Conservation (phyloP, 2,329 filamentous ascomycete species). For the Fusarium tanahbumbuense region DNA sequence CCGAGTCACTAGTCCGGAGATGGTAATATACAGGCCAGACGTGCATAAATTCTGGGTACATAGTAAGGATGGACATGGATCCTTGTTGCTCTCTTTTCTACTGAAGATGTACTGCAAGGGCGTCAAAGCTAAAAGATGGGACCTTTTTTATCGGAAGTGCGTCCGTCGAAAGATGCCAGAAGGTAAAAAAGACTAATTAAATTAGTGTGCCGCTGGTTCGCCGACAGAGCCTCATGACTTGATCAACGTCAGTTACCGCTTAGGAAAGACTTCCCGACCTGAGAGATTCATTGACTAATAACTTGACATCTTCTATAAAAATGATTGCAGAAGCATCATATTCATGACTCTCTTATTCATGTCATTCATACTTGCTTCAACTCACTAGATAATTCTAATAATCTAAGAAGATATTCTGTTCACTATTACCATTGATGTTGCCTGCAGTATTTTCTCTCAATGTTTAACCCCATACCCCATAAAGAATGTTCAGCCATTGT, state of each 20-base stretch:
- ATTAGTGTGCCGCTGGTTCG: conserved; percentile 4
- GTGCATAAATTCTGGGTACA: conserved; percentile 35
- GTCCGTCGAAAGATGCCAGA: neutral
- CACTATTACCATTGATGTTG: neutral
- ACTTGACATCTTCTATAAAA: neutral
- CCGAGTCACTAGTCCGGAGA: conserved; percentile 34
- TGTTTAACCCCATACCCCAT: neutral
- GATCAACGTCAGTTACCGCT: neutral
- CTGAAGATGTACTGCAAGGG: conserved; percentile 8
- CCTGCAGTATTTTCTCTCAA: neutral
- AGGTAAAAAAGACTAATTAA: neutral
- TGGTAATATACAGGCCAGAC: conserved; percentile 33
- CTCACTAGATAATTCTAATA: neutral
- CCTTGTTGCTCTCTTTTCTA: conserved; percentile 23
- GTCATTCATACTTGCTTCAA: neutral
- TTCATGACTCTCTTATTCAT: neutral
- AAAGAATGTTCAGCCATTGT: neutral
- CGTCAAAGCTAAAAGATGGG: conserved; percentile 3
- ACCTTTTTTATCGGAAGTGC: conserved; percentile 20
- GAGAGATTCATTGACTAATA: neutral
- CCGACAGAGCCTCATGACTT: conserved; percentile 5
- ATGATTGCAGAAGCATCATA: no score
- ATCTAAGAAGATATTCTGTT: neutral
- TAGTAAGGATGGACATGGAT: conserved; percentile 22
- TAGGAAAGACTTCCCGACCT: conserved; percentile 1